Evolutionary conservation across 2,329 filamentous ascomycete species (phyloP), one percentile per base, ranked within the genome.

Genomic region (Penicillium sp.): DNA sequence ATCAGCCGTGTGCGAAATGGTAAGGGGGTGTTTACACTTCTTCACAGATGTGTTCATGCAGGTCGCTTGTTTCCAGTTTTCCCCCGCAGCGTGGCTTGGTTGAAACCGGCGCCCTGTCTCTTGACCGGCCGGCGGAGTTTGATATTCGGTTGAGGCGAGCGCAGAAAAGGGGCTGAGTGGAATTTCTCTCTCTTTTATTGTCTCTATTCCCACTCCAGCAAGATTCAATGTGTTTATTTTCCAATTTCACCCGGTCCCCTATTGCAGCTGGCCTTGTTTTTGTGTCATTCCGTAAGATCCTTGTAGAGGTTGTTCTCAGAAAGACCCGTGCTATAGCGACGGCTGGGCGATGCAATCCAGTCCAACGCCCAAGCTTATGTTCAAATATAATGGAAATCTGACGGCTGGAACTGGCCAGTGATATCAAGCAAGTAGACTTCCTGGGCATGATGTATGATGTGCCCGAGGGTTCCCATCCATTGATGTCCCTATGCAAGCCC

Each of bases 71-170:
- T 68, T 66, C 31, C 31, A 31, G 59, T 63, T 68, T 68, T 67
- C 61, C 59, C 59, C 64, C 56, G 70, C 68, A 71, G 71, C 72
- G 69, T 72, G 69, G 67, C 68, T 69, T 69, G 66, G 69, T 73
- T 73, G 68, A 59, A 68, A 71, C 72, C 68, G 69, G 69, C 69
- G 71, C 67, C 50, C 66, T 73, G 64, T 71, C 55, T 58, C 62
- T 70, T 73, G 67, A 73, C 73, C 69, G 72, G 73, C 68, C 72
- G 72, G 73, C 70, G 75, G 74, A 77, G 74, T 77, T 77, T 76
- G 73, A 75, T 75, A 73, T 75, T 73, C 72, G 73, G 73, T 68
- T 68, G 65, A 68, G 60, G 65, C 72, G 72, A 72, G 70, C 67
- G 68, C 70, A 69, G 70, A 71, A 75, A 75, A 73, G 68, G 70